Evolutionary conservation across 805 yeast genomes (phyloP), one percentile per base, ranked within the genome.

Genomic region (Zygosaccharomyces bisporus): DNA sequence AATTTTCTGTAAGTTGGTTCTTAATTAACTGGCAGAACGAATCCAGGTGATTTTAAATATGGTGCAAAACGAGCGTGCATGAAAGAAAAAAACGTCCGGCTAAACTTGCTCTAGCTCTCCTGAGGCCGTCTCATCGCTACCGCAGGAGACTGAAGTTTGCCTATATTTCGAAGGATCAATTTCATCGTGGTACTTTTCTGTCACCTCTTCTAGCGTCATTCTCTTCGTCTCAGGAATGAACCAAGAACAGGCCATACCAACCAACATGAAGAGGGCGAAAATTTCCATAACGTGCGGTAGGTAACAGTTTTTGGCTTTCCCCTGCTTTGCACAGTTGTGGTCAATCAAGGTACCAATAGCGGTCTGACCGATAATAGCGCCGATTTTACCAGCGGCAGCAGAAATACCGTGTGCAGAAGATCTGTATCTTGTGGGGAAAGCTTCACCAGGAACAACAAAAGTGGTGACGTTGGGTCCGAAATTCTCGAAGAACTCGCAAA

Each of bases 381-480:
- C 96, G 58, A 87, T 74, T 68, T 88, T 88, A 75, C 96, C 96
- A 25, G 80, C 68, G 41, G 95, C 96, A 57, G 96, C 96, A 52
- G 95, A 87, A 51, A 88, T 76, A 76, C 96, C 96, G 60, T 88
- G 96, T 39, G 96, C 95, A 55, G 95, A 81, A 18, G 95, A 87
- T 81, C 96, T 84, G 72, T 87, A 88, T 76, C 95, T 82, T 45
- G 96, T 88, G 66, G 96, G 96, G 83, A 74, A 89, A 64, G 80
- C 72, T 73, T 88, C 96, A 70, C 95, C 96, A 39, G 96, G 95
- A 63, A 86, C 76, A 60, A 88, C 80, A 65, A 88, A 88, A 43
- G 96, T 88, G 39, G 96, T 89, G 50, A 89, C 80, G 75, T 88
- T 88, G 66, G 96, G 95, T 64, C 96, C 96, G 59, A 86, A 88